Base-by-base conservation (phyloP, 2,329 filamentous ascomycete species). In the Ustulina deusta region DNA sequence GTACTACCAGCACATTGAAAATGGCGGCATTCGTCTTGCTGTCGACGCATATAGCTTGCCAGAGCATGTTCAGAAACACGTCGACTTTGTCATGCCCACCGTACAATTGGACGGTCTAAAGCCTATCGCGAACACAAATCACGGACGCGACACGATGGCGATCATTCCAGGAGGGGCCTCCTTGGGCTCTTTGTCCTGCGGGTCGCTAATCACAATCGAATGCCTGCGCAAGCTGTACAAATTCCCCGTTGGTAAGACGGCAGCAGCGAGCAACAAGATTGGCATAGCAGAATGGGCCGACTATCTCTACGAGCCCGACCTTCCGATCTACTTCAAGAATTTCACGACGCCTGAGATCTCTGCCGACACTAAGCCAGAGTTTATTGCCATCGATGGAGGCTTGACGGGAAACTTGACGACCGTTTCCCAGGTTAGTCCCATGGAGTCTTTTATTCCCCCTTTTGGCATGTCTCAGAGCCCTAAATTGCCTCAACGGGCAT, bases 81-180 rank as follows among this genome's bases (percentile, higher is more conserved):
- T 84, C 60, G 82, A 83, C 69, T 78, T 83, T 38, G 74, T 83
- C 60, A 80, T 79, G 62, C 82, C 79, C 9, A 83, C 77, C 25
- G 79, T 81, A 42, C 80, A 79, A 60, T 79, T 79, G 49, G 82
- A 78, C 69, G 70, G 70, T 1, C 57, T 72, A 17, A 69, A 69
- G 44, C 70, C 70, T 4, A 34, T 72, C 10, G 66, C 66, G 0
- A 68, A 72, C 34, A 71, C 63, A 9, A 64, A 66, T 2, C 58
- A 63, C 51, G 69, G 60, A 13, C 52, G 40, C 4, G 60, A 59
- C 1, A 17, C 36, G 4, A 27, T 52, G 57, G 67, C 66, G 2
- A 66, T 49, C 9, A 64, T 69, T 56, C 58, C 61, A 3, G 29
- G 38, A 25, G 70, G 70, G 3, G 70, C 66, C 3, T 67, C 69